Evolutionary conservation across 148 eudicot genomes (phyloP).

Genomic region (Persicaria tinctoria): DNA sequence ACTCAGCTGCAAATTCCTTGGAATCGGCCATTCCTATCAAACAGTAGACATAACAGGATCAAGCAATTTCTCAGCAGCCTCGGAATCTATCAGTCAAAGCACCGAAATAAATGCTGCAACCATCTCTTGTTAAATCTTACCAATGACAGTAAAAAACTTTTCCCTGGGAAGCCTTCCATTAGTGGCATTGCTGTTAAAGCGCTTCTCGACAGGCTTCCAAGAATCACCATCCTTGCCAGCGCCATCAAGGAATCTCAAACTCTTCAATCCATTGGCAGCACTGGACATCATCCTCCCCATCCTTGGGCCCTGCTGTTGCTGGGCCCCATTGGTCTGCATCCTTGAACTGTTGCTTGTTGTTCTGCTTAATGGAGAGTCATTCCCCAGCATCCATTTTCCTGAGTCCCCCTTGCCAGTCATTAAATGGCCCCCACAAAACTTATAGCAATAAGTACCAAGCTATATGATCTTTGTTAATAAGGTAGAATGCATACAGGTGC

Average conservation of each 20-base stretch:
- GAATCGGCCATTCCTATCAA: slow-evolving; percentile 71
- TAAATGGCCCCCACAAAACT: no score
- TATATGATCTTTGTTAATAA: no score
- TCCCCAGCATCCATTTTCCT: background rate
- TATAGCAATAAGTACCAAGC: no score
- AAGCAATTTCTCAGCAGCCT: background rate
- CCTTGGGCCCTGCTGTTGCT: slow-evolving; percentile 18
- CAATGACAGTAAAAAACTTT: slow-evolving; percentile 73
- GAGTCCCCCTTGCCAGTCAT: background rate
- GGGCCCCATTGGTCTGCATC: background rate
- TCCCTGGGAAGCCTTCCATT: slow-evolving; percentile 57
- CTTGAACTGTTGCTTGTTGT: background rate
- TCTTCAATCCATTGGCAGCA: slow-evolving; percentile 54
- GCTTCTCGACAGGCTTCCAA: slow-evolving; percentile 63
- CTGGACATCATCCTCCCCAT: slow-evolving; percentile 43
- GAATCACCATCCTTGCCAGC: slow-evolving; percentile 71
- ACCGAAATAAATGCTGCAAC: background rate
- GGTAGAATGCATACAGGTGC: no score
- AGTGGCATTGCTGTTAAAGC: slow-evolving; percentile 41
- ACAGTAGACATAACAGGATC: slow-evolving; percentile 9
- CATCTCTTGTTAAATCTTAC: slow-evolving; percentile 24
- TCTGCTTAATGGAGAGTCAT: background rate
- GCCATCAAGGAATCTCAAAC: slow-evolving; percentile 67
- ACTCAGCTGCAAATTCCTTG: slow-evolving; percentile 64
- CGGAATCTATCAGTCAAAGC: no score